These are phyloP conservation scores for Pseudogymnoascus sp. DNA, from an alignment of 2,329 filamentous ascomycete genomes.

Conservation along the genomic window DNA sequence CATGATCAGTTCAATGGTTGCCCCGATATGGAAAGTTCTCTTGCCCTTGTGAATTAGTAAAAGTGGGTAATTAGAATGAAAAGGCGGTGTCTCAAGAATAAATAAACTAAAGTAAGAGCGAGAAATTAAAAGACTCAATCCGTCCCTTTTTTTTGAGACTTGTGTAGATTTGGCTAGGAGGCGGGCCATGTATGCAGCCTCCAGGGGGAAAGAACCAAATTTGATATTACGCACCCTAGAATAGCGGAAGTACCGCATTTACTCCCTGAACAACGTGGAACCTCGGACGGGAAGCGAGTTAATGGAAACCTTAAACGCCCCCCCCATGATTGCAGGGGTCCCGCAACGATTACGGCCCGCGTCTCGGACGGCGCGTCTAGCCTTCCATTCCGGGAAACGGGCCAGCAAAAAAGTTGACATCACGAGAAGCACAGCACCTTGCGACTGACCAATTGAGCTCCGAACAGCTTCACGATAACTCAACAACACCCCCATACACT, in stretches of 20 bases:
- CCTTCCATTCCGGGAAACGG: background rate
- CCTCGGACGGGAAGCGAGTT: conserved; percentile 2
- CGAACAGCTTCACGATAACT: background rate
- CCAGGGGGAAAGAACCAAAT: background rate
- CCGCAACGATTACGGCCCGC: background rate
- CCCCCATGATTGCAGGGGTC: conserved; percentile 5
- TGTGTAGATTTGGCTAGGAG: background rate
- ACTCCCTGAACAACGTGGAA: conserved; percentile 3
- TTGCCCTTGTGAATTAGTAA: conserved; percentile 5
- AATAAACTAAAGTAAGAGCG: background rate
- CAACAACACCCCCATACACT: background rate
- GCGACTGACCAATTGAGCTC: background rate
- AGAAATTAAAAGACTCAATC: background rate
- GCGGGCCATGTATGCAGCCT: background rate
- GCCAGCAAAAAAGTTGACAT: conserved; percentile 4
- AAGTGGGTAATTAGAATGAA: conserved; percentile 7
- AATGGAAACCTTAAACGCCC: background rate
- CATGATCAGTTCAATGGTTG: conserved; percentile 1
- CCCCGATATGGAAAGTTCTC: conserved; percentile 3
- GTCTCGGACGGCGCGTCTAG: conserved; percentile 6
- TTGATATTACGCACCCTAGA: conserved; percentile 5
- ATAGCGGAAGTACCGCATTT: background rate
- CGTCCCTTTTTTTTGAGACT: background rate
- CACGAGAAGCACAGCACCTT: background rate
- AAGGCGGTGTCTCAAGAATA: background rate